Percentiles rank a stretch among this genome's conserved stretches.
Conservation (phyloP, 2,329 filamentous ascomycete species). For the Falciphora oryzae region DNA sequence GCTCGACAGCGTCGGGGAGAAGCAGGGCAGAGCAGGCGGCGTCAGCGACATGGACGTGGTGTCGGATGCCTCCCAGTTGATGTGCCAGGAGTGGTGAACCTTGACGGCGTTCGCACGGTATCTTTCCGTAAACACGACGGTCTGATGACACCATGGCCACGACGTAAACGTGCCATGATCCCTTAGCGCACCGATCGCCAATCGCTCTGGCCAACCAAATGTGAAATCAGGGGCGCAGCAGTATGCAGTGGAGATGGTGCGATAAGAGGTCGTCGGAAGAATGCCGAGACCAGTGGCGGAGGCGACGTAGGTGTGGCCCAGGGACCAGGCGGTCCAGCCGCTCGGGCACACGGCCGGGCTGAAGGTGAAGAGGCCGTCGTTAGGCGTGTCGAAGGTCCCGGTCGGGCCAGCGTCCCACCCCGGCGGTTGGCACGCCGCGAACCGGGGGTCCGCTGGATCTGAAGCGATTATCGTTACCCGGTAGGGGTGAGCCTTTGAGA, state of each 20-base stretch:
- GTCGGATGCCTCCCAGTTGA: neutral
- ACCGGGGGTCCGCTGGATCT: neutral
- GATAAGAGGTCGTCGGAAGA: neutral
- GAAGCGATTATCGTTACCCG: neutral
- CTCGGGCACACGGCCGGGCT: conserved; percentile 1
- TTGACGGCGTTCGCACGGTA: neutral
- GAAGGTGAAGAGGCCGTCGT: neutral
- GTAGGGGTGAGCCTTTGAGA: neutral
- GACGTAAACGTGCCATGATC: no score
- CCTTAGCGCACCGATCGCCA: neutral
- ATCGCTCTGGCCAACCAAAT: neutral
- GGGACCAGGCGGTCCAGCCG: neutral
- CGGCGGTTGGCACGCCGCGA: neutral
- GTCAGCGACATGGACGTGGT: neutral
- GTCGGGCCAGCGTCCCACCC: neutral
- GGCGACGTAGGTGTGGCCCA: neutral
- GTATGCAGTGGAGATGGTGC: neutral
- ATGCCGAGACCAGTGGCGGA: neutral
- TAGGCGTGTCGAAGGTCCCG: neutral
- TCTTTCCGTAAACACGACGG: no score
- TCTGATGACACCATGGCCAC: no score
- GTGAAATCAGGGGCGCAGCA: neutral
- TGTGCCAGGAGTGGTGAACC: neutral
- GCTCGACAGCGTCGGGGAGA: neutral
- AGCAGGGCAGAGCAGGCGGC: neutral